Evolutionary conservation across 805 yeast species (phyloP), one percentile per base, ranked within the genome.

Genomic region (Teunomyces aglyptinius): DNA sequence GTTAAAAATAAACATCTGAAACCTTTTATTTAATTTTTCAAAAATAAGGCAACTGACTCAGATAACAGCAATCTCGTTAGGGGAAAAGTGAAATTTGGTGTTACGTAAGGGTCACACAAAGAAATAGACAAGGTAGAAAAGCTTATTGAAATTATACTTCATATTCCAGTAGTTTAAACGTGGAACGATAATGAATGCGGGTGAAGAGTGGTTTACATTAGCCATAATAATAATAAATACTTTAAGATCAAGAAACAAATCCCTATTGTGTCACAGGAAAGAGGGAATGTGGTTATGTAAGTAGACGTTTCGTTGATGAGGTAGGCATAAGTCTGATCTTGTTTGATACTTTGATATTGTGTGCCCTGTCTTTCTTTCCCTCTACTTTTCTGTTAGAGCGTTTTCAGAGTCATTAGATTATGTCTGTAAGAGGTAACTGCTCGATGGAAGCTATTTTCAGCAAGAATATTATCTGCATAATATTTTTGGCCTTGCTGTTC

Each of bases 401-500:
- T 13, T 13, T 31, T 31, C 16, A n/a, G 33, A 18, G 33, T 31
- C 6, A n/a, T 31, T 31, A 13, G 33, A 31, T 31, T 31, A 31
- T 31, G 33, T 13, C 33, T 13, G 11, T 31, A 31, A n/a, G 33
- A 31, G 33, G 16, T 18, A 31, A 31, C 33, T n/a, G 18, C 33
- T 31, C 18, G 18, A 31, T 31, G 16, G 16, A 31, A 31, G 33
- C 16, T 36, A 20, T 19, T 36, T 20, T 36, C 15, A 36, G 18
- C 15, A 36, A 2, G 4, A 6, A n/a, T 36, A n/a, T 33, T 32
- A 32, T 18, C 20, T 33, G 36, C 6, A 3, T 11, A 11, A 5
- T 33, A 33, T 33, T 33, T 36, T 36, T 36, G 39, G 24, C 39
- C 39, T 19, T 15, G 39, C 39, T 20, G 39, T 36, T 36, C 28